Evolutionary conservation across 2,329 filamentous ascomycete genomes (phyloP).

Genomic region (Fusarium austroafricanum): DNA sequence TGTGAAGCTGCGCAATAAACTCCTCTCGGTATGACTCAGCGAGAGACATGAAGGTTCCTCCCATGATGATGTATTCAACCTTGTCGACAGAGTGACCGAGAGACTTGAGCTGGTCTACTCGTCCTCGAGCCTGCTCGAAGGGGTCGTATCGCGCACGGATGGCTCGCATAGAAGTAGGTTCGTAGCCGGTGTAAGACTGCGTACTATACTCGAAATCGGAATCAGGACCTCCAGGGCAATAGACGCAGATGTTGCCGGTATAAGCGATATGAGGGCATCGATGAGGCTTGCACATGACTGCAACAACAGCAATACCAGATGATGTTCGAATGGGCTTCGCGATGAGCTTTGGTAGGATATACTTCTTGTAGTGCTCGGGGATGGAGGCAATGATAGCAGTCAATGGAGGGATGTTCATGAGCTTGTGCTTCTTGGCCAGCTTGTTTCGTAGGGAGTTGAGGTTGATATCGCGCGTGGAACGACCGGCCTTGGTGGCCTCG

Average conservation of each 20-base stretch:
- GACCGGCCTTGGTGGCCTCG: constrained; percentile 80
- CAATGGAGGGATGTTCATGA: constrained; percentile 88
- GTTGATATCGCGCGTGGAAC: constrained; percentile 87
- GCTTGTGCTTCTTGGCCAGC: constrained; percentile 90
- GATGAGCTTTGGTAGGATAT: constrained; percentile 94
- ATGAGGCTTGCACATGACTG: constrained; percentile 99
- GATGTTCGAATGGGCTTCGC: constrained; percentile 97
- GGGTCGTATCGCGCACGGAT: constrained; percentile 97
- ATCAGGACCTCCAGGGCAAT: constrained; percentile 96
- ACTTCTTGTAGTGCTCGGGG: constrained; percentile 99
- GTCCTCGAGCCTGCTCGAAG: constrained; percentile 94
- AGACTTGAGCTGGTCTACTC: constrained; percentile 96
- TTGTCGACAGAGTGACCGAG: constrained; percentile 98
- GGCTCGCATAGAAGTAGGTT: constrained; percentile 97
- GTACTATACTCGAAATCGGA: constrained; percentile 99
- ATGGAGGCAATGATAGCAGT: constrained; percentile 98
- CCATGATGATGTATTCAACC: constrained; percentile 99
- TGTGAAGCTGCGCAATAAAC: constrained; percentile 96
- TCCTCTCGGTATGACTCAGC: constrained; percentile 88
- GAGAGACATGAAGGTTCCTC: constrained; percentile 98
- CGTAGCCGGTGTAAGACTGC: constrained; percentile 98
- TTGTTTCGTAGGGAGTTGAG: constrained; percentile 88
- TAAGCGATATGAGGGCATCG: constrained; percentile 98
- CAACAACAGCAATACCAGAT: constrained; percentile 96
- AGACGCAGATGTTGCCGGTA: constrained; percentile 98